Conservation (phyloP, 2,329 filamentous ascomycete genomes). For the Phialocephala subalpina region DNA sequence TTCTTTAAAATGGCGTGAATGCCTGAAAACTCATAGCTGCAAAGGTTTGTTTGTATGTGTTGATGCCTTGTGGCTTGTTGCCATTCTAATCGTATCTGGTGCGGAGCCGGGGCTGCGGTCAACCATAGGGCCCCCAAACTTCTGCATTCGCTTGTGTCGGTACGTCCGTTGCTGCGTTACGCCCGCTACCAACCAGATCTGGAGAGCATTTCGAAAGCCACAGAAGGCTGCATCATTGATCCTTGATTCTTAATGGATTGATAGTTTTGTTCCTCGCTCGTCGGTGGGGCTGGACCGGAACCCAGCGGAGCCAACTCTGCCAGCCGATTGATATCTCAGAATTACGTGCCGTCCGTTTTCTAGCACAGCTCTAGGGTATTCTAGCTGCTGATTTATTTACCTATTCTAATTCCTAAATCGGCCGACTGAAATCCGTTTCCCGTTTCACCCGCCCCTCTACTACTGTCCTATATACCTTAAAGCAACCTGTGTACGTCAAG, state of each 20-base stretch:
- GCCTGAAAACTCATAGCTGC: no score
- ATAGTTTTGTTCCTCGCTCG: background rate
- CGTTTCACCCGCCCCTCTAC: background rate
- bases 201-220: background rate
- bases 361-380: background rate
- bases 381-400: background rate
- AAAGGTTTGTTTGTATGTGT: no score
- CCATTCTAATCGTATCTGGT: no score
- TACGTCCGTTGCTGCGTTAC: slow-evolving; percentile 4
- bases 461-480: slow-evolving; percentile 5
- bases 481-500: background rate
- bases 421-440: background rate
- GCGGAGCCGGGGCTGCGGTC: no score
- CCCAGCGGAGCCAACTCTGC: background rate
- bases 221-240: background rate
- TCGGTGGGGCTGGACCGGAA: background rate
- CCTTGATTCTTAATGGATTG: no score
- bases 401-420: background rate
- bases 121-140: background rate
- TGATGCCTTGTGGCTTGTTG: no score
- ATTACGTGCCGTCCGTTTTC: background rate
- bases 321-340: background rate
- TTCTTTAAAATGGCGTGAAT: no score
- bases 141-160: background rate
- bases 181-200: slow-evolving; percentile 1